These are phyloP conservation scores for Chlorella sp. DNA, from an alignment of 139 green algal species.

Conservation along the genomic window DNA sequence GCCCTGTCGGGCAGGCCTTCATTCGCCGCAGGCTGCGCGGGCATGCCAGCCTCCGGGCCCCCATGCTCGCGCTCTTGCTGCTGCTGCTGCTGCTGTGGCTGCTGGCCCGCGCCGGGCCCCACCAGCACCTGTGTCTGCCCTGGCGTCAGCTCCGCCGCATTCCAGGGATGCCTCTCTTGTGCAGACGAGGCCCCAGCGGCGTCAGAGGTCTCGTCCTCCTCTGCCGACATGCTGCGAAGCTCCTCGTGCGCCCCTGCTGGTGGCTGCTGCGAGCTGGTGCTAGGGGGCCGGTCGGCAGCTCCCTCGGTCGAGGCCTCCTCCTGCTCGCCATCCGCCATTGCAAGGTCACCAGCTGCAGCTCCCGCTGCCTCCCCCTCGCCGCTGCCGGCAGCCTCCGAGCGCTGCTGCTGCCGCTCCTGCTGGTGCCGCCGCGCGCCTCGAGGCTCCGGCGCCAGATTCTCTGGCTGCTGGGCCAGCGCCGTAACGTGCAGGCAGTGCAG, in stretches of 20 bases:
- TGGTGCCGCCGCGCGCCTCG: not conserved
- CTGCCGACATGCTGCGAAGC: not conserved
- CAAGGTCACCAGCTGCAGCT: not conserved
- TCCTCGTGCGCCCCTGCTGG: not conserved
- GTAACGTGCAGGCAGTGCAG: slow-evolving; percentile 20
- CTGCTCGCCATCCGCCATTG: not conserved
- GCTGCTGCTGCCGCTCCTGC: not conserved
- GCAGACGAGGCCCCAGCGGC: too few species aligned
- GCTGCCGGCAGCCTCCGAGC: not conserved
- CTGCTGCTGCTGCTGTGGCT: slow-evolving; percentile 17
- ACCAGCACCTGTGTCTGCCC: slow-evolving; percentile 12
- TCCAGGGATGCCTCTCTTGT: slow-evolving; percentile 24
- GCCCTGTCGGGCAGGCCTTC: not conserved
- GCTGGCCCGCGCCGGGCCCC: slow-evolving; percentile 2
- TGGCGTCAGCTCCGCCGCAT: slow-evolving; percentile 5
- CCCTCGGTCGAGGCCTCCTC: not conserved
- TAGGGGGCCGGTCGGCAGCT: too few species aligned
- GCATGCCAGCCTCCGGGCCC: too few species aligned
- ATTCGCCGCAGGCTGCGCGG: not conserved
- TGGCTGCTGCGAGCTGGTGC: not conserved
- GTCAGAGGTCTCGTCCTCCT: not conserved
- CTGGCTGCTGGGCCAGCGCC: slow-evolving; percentile 9
- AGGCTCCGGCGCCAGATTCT: not conserved
- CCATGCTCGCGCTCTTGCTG: slow-evolving; percentile 1
- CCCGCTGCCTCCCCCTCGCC: not conserved